phyloP scores from a whole-genome alignment of 768 basidiomycete genomes.

The Russula ochroleuca region DNA sequence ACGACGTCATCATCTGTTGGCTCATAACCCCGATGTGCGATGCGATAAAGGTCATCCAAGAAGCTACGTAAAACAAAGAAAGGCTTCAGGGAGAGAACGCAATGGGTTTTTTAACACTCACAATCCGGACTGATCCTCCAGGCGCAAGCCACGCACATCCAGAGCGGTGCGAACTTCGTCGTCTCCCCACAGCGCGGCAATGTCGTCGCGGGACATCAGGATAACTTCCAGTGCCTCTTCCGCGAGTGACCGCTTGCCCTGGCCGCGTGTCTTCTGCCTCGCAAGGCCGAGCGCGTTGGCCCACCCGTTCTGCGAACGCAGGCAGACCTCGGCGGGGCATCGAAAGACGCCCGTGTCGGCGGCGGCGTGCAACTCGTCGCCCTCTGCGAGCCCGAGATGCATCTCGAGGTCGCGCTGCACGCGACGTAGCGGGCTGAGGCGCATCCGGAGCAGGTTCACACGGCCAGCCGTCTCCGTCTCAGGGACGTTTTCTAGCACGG shows the following conservation, averaged over 20 bases:
- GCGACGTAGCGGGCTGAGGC: conserved; percentile 34
- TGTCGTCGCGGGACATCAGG: conserved; percentile 58
- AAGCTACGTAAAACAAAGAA: conserved; percentile 4
- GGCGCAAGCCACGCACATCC: conserved; percentile 41
- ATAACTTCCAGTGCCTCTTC: conserved; percentile 58
- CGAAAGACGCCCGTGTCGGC: conserved; percentile 5
- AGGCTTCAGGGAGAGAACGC: not conserved
- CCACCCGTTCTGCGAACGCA: conserved; percentile 34
- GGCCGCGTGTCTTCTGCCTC: conserved; percentile 12
- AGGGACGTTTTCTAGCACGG: conserved; percentile 34
- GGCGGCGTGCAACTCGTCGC: conserved; percentile 15
- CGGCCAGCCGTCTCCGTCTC: conserved; percentile 3
- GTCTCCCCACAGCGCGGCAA: conserved; percentile 67
- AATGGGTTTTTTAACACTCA: conserved; percentile 40
- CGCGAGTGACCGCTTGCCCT: conserved; percentile 33
- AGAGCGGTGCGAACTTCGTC: conserved; percentile 58
- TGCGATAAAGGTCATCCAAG: conserved; percentile 16
- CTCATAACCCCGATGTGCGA: conserved; percentile 30
- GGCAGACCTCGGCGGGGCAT: conserved; percentile 32
- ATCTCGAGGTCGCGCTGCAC: conserved; percentile 27
- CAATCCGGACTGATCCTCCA: conserved; percentile 76
- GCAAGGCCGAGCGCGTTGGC: conserved; percentile 31
- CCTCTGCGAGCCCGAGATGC: conserved; percentile 13
- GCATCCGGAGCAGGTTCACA: conserved; percentile 25
- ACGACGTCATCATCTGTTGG: conserved; percentile 75